A percentile compares a stretch with the other conserved stretches of the same genome.
Conservation (phyloP, 139 green algal species). For the Picochlorum sp. region DNA sequence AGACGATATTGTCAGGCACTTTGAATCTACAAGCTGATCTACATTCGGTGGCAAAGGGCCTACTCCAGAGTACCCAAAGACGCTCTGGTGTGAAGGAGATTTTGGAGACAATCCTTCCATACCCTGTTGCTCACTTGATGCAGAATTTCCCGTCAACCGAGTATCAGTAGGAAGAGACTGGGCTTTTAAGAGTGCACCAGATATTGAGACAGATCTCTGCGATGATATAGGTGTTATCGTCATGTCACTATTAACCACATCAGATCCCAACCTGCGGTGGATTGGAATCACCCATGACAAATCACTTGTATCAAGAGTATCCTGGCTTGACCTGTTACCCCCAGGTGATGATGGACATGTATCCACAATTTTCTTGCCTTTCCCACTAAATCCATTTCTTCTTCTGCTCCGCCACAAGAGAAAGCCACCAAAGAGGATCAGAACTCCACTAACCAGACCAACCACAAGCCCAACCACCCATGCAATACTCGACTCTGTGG, state of each 20-base stretch:
- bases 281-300: not conserved
- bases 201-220: too few species aligned
- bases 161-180: too few species aligned
- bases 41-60: not conserved
- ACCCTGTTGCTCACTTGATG: too few species aligned
- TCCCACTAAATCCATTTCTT: not conserved
- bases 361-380: not conserved
- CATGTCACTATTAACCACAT: not conserved
- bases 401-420: not conserved
- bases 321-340: not conserved
- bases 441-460: constrained; percentile 1
- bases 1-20: not conserved
- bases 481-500: constrained; percentile 5
- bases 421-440: not conserved
- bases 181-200: too few species aligned
- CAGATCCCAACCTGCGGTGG: not conserved
- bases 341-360: not conserved
- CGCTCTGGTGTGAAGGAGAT: not conserved
- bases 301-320: not conserved
- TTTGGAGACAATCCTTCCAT: too few species aligned
- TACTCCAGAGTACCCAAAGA: not conserved
- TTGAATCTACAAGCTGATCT: not conserved
- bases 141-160: too few species aligned
- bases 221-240: too few species aligned
- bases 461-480: constrained; percentile 16